phyloP scores from a whole-genome alignment of 306 rosid species.

The Calophaca sinica region DNA sequence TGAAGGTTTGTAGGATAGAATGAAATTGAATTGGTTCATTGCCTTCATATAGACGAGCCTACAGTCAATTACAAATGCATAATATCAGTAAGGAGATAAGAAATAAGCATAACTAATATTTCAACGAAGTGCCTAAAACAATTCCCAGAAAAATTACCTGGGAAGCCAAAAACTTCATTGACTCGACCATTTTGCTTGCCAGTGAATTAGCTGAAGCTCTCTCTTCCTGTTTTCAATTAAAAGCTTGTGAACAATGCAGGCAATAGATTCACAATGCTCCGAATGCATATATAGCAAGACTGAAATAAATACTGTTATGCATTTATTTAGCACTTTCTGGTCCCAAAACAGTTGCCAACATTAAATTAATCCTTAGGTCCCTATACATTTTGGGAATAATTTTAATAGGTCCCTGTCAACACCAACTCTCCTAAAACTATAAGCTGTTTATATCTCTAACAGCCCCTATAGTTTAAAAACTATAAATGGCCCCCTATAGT shows the following conservation, averaged over 20 bases:
- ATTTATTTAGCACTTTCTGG: slow-evolving; percentile 34
- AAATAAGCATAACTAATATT: slow-evolving; percentile 23
- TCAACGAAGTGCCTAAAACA: slow-evolving; percentile 34
- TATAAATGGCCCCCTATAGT: not conserved
- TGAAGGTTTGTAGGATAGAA: slow-evolving; percentile 83
- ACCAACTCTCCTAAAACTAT: slow-evolving; percentile 20
- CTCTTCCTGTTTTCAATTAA: slow-evolving; percentile 73
- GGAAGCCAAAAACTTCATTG: slow-evolving; percentile 82
- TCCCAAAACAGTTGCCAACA: slow-evolving; percentile 22
- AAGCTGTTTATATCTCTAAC: slow-evolving; percentile 24
- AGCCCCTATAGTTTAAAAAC: not conserved
- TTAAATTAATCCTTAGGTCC: not conserved
- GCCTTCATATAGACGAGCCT: slow-evolving; percentile 95
- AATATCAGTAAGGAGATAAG: slow-evolving; percentile 49
- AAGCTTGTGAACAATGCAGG: slow-evolving; percentile 43
- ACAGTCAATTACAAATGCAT: slow-evolving; percentile 42
- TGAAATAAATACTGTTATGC: slow-evolving; percentile 20
- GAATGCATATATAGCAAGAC: slow-evolving; percentile 29
- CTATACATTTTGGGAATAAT: not conserved
- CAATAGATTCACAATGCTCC: slow-evolving; percentile 35
- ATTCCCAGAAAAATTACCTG: slow-evolving; percentile 64
- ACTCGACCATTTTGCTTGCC: slow-evolving; percentile 87
- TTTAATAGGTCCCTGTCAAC: slow-evolving; percentile 15
- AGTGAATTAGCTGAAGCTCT: slow-evolving; percentile 76
- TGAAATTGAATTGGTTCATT: slow-evolving; percentile 83